Conservation (phyloP, 371 early-diverging fungal species). For the Furculomyces boomerangus region DNA sequence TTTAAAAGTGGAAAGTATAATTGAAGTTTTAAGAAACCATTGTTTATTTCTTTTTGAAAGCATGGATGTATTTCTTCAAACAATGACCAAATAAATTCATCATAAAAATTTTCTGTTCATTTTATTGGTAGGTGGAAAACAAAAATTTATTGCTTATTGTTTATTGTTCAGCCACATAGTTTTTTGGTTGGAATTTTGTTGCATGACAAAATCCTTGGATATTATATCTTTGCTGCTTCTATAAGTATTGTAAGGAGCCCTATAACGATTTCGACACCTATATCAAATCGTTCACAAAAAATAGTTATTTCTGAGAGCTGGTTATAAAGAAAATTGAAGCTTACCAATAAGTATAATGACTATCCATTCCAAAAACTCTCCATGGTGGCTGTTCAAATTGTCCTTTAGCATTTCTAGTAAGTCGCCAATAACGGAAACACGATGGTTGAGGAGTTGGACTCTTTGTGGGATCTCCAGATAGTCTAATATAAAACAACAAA, state of each 20-base stretch:
- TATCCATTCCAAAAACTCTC: conserved; percentile 70
- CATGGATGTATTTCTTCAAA: too few species aligned
- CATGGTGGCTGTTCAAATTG: conserved; percentile 30
- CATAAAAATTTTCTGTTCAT: too few species aligned
- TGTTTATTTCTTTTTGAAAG: too few species aligned
- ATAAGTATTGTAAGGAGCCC: conserved; percentile 59
- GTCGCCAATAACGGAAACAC: conserved; percentile 59
- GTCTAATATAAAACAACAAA: conserved; percentile 28
- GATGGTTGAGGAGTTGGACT: conserved; percentile 61
- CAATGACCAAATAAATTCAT: too few species aligned
- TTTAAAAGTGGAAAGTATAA: too few species aligned
- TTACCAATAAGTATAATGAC: conserved; percentile 59
- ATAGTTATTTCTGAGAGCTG: too few species aligned
- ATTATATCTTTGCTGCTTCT: conserved; percentile 31
- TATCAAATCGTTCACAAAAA: not conserved
- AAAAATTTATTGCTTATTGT: too few species aligned
- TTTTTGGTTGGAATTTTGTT: not conserved
- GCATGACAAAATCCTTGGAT: not conserved
- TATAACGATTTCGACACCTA: conserved; percentile 55
- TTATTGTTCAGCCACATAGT: too few species aligned
- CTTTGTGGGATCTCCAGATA: conserved; percentile 72
- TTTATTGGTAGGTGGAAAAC: too few species aligned
- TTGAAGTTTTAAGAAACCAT: too few species aligned
- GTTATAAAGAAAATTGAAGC: conserved; percentile 3
- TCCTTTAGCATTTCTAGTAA: conserved; percentile 65